Base-by-base conservation (phyloP, 2,329 filamentous ascomycete genomes). In the Arthroderma uncinatum region DNA sequence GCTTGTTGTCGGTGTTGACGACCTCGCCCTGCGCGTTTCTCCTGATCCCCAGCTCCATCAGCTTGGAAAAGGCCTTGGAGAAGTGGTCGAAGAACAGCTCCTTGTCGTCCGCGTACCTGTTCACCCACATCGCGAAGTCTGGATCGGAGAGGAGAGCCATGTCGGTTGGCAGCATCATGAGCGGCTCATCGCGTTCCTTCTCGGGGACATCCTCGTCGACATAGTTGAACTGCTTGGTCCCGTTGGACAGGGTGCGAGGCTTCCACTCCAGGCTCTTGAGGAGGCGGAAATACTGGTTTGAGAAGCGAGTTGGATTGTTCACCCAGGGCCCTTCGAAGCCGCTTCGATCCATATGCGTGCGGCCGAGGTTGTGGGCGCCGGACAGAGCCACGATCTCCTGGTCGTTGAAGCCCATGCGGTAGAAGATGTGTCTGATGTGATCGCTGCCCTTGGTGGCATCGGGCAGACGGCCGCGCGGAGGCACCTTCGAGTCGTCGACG, bases 101-200 rank as follows among this genome's bases (percentile, higher is more conserved):
- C 68, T 82, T 82, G 63, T 85, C 80, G 53, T 76, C 70, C 2
- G 81, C 81, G 64, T 84, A 85, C 59, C 72, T 64, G 66, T 81
- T 73, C 10, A 84, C 82, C 76, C 78, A 84, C 5, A 70, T 70
- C 16, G 71, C 66, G 65, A 85, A 85, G 4, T 62, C 65, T 2
- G 73, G 66, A 61, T 85, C 82, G 1, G 74, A 71, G 2, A 78
- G 69, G 39, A 85, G 71, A 3, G 81, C 78, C 64, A 85, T 78
- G 65, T 85, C 82, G 1, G 82, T 83, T 0, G 82, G 82, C 65
- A 85, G 65, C 82, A 85, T 85, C 82, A 85, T 85, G 42, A 85
- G 70, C 57, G 79, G 78, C 58, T 78, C 77, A 47, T 77, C 76
- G 39, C 66, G 67, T 62, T 73, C 73, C 56, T 71, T 70, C 19